These are phyloP conservation scores for Citrus maxima DNA, from an alignment of 345 rosid genomes.

Conservation along the genomic window DNA sequence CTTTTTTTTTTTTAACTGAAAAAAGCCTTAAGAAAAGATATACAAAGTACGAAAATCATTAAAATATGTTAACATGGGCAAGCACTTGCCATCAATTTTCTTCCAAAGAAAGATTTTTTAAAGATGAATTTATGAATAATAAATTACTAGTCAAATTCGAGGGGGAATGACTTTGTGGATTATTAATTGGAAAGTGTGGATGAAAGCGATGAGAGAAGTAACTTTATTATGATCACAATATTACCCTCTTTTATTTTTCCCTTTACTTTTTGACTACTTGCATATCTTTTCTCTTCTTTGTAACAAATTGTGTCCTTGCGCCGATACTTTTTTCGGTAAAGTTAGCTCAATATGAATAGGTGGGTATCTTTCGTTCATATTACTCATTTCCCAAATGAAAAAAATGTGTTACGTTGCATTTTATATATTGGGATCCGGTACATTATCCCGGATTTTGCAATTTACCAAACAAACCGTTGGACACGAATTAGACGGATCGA, in stretches of 20 bases:
- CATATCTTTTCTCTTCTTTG: conserved; percentile 7
- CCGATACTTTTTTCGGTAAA: not conserved
- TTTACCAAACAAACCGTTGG: too few species aligned
- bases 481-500: too few species aligned
- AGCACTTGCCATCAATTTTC: not conserved
- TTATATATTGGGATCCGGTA: too few species aligned
- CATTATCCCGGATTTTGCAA: too few species aligned
- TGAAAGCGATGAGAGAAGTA: not conserved
- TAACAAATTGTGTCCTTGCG: not conserved
- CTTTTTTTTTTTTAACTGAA: not conserved
- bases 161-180: not conserved
- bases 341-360: too few species aligned
- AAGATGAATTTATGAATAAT: not conserved
- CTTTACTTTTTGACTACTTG: conserved; percentile 26
- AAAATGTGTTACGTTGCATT: too few species aligned
- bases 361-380: too few species aligned
- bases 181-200: not conserved
- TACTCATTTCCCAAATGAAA: too few species aligned
- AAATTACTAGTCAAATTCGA: not conserved
- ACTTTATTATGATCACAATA: conserved; percentile 17
- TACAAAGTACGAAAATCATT: not conserved
- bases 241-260: conserved; percentile 14
- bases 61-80: too few species aligned
- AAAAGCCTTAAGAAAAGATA: not conserved
- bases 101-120: not conserved